Percentiles rank a stretch among this genome's conserved stretches.
Evolutionary conservation across 495 filamentous ascomycete genomes (phyloP).

Genomic region (Copromyces sp.): DNA sequence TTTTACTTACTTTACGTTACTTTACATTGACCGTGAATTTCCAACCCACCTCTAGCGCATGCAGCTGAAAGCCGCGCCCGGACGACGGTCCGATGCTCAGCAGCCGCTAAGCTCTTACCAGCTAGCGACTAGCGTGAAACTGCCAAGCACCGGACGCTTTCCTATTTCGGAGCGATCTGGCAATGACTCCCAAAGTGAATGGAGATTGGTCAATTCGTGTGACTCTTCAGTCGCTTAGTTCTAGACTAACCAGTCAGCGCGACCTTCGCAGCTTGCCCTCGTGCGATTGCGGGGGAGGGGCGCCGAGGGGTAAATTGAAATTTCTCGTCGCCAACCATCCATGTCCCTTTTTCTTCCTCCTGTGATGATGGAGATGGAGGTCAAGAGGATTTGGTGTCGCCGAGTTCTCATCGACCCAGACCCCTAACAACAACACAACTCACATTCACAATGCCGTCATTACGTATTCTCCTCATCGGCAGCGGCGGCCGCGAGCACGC

Average conservation of each 20-base stretch:
- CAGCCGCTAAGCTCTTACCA: not conserved
- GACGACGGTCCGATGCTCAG: not conserved
- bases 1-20: too few relatives aligned
- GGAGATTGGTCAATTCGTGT: not conserved
- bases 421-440: not conserved
- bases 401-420: conserved; percentile 1
- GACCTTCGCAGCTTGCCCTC: not conserved
- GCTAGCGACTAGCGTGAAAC: not conserved
- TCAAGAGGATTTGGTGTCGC: not conserved
- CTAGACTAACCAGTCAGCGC: not conserved
- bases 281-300: conserved; percentile 28
- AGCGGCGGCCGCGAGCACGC: conserved; percentile 93
- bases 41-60: too few relatives aligned
- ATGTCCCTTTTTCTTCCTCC: conserved; percentile 11
- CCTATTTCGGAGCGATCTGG: not conserved
- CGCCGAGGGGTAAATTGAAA: conserved; percentile 3
- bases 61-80: not conserved
- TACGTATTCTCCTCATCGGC: conserved; percentile 73
- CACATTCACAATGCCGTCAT: conserved; percentile 21
- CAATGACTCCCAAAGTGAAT: not conserved
- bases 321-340: conserved; percentile 17
- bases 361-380: conserved; percentile 3
- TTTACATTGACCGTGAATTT: too few relatives aligned
- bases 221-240: not conserved
- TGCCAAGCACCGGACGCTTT: not conserved